Evolutionary conservation across 345 rosid species (phyloP), one percentile per base, ranked within the genome.

Genomic region (Turritis glabra): DNA sequence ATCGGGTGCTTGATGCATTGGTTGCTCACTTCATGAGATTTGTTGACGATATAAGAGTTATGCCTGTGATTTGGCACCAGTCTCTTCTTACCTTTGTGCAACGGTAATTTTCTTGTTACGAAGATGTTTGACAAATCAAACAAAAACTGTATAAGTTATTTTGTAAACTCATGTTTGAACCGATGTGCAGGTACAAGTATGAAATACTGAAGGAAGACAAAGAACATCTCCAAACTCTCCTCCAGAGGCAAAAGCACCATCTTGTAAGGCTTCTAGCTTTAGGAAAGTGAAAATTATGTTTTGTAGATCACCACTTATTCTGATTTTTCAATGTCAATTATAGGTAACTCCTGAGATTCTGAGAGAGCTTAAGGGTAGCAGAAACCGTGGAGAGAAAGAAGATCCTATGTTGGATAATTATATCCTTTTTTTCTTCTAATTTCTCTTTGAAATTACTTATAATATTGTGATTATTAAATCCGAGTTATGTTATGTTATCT

Each of bases 61-160:
- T 95, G 99, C 99, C 99, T 19, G 98, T 95, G 43, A 92, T 90
- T 79, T 95, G 99, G 99, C 97, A 95, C 74, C 98, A 90, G 76
- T 88, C 98, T 10, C 96, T 95, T 57, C 98, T 92, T 56, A 84
- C 97, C 8, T 95, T 95, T 70, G 91, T 89, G 50, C 97, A 90
- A 79, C 82, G 98, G 99, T 93, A 63, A 75, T 80, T 71, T 38
- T 53, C 41, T 37, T 17, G 50, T 18, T 18, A 30, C 32, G 14
- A 8, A 22, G 15, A 19, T 17, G 6, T 27, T 26, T 15, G 3
- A 8, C 7, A 46, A 7, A 26, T 47, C 1, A 13, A 22, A 30
- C 15, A 41, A n/a, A 22, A 46, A 32, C 29, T 48, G 22, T 23
- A 4, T n/a, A 9, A 30, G 8, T 17, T 51, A 51, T 63, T 9